A percentile compares a stretch with the other conserved stretches of the same genome.
Conservation (phyloP, 352 stramenopile genomes). For the Saprolegnia parasitica region DNA sequence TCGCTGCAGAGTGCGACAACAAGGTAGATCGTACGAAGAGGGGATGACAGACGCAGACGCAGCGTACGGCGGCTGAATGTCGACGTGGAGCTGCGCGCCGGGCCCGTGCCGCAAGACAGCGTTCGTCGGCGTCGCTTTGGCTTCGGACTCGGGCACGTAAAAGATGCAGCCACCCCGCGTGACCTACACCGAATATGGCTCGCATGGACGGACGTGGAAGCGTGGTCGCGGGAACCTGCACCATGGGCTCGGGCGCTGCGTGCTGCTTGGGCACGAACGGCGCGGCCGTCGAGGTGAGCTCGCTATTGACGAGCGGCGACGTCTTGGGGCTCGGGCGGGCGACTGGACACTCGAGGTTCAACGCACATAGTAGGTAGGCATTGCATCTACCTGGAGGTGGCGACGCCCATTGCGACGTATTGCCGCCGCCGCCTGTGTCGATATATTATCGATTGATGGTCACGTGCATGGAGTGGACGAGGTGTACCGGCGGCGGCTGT, state of each 20-base stretch:
- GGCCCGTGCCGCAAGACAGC: conserved; percentile 1
- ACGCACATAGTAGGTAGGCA: neutral
- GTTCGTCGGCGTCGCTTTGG: conserved; percentile 1
- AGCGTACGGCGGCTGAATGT: conserved; percentile 6
- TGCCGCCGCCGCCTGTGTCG: conserved; percentile 4
- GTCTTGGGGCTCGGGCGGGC: conserved; percentile 2
- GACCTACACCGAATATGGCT: conserved; percentile 6
- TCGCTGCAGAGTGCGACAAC: neutral
- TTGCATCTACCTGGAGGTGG: neutral
- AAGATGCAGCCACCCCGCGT: conserved; percentile 26
- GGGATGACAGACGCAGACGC: neutral
- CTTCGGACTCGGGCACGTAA: conserved; percentile 25
- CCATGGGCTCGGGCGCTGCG: conserved; percentile 1
- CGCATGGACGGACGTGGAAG: neutral
- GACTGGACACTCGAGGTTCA: neutral
- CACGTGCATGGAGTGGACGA: neutral
- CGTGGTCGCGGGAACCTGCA: conserved; percentile 11
- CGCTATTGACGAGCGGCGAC: conserved; percentile 10
- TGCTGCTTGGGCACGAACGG: conserved; percentile 25
- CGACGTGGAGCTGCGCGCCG: conserved; percentile 5
- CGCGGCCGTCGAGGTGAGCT: conserved; percentile 23
- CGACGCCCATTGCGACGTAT: neutral
- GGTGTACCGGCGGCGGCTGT: neutral
- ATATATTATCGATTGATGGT: neutral
- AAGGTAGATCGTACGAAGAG: conserved; percentile 1